phyloP scores from a whole-genome alignment of 805 yeast species.

The Ogataea parapolymorpha region DNA sequence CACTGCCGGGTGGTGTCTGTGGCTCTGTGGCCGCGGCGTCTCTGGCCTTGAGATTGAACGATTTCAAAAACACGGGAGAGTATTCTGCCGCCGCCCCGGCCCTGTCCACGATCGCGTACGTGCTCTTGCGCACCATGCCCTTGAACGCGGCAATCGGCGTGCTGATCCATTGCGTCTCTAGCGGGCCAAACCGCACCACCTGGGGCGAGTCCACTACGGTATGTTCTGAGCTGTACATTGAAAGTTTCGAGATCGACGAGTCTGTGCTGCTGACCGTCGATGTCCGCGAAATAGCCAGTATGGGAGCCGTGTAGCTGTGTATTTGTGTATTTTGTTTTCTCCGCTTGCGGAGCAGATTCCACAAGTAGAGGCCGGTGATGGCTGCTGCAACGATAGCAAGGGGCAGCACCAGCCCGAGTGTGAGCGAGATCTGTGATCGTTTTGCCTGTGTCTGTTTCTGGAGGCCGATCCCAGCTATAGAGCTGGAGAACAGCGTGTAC shows the following conservation, averaged over 20 bases:
- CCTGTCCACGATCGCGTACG: conserved; percentile 7
- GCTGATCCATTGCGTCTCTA: conserved; percentile 17
- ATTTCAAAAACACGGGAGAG: conserved; percentile 12
- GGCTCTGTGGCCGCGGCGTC: background rate
- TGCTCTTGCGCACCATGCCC: conserved; percentile 20
- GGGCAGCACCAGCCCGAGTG: conserved; percentile 16
- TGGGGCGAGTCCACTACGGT: background rate
- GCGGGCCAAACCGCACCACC: conserved; percentile 18
- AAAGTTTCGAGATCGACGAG: background rate
- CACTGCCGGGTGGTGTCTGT: background rate
- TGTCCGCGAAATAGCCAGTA: background rate
- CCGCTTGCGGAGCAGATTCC: conserved; percentile 4
- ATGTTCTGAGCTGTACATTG: background rate
- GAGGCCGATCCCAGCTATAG: conserved; percentile 5
- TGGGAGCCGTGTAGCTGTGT: background rate
- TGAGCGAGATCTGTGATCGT: conserved; percentile 8
- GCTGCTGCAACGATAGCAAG: conserved; percentile 8
- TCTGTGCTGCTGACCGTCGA: background rate
- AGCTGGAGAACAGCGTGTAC: conserved; percentile 5
- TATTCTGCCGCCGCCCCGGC: conserved; percentile 1
- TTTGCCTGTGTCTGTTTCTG: background rate
- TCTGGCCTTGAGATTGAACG: conserved; percentile 16
- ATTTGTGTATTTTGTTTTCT: background rate
- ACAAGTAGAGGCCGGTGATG: conserved; percentile 2
- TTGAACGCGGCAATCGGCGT: conserved; percentile 20